Evolutionary conservation across 2,329 filamentous ascomycete species (phyloP).

Genomic region (Alternaria alternata): DNA sequence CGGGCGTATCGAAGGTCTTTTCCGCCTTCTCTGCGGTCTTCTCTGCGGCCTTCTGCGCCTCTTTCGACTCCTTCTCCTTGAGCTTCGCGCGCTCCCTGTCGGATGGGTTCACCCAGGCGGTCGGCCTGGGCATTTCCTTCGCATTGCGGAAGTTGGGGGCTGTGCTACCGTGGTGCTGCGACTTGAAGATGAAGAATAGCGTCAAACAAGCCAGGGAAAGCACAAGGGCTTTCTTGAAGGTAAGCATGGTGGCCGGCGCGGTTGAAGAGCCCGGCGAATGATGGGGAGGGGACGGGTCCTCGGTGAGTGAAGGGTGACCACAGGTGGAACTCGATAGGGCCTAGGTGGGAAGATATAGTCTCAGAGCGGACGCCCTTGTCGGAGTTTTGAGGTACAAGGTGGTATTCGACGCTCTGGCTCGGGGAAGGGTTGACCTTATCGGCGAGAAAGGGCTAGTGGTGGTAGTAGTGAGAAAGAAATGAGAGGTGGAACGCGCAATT

Average conservation of each 20-base stretch:
- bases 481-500: conserved; percentile 9
- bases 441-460: conserved; percentile 4
- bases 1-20: conserved; percentile 42
- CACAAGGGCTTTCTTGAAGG: conserved; percentile 77
- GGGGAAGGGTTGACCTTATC: conserved; percentile 11
- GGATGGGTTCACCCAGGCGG: conserved; percentile 41
- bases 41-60: conserved; percentile 12
- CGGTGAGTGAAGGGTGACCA: neutral
- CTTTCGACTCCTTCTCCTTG: conserved; percentile 22
- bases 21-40: conserved; percentile 30
- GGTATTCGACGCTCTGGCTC: conserved; percentile 5
- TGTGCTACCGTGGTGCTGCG: conserved; percentile 58
- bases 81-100: conserved; percentile 19
- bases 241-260: conserved; percentile 68
- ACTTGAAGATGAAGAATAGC: conserved; percentile 73
- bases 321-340: conserved; percentile 8
- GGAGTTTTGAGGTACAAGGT: conserved; percentile 7
- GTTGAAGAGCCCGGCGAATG: conserved; percentile 1
- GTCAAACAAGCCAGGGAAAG: conserved; percentile 74
- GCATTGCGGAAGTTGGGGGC: conserved; percentile 44
- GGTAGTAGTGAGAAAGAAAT: conserved; percentile 2
- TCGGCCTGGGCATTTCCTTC: conserved; percentile 48
- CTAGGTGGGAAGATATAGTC: conserved; percentile 13
- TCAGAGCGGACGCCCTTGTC: conserved; percentile 15
- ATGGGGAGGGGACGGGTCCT: neutral